A percentile compares a stretch with the other conserved stretches of the same genome.
These are phyloP conservation scores for Cladosporium sp. DNA, from an alignment of 2,329 filamentous ascomycete species.

Conservation along the genomic window DNA sequence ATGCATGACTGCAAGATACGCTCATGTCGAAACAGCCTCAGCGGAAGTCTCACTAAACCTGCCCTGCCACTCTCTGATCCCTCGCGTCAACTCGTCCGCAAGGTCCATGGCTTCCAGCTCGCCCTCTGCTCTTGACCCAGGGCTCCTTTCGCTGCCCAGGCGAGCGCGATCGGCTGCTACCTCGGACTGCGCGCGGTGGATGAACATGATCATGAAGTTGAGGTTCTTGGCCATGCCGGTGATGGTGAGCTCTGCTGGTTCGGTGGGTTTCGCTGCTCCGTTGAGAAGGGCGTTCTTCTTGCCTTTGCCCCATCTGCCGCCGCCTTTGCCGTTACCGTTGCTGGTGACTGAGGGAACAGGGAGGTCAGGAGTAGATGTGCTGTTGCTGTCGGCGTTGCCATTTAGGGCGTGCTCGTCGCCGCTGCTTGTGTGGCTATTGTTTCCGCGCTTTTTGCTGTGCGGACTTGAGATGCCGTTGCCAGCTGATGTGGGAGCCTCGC, in stretches of 20 bases:
- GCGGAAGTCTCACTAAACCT: not conserved
- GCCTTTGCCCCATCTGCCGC: conserved; percentile 19
- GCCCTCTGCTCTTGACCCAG: not conserved
- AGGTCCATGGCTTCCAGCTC: conserved; percentile 6
- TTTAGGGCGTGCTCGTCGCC: conserved; percentile 20
- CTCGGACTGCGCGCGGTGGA: conserved; percentile 82
- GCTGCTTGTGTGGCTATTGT: conserved; percentile 30
- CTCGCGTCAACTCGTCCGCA: conserved; percentile 2
- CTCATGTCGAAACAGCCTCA: not conserved
- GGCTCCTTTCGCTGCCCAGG: conserved; percentile 29
- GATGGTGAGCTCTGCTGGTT: conserved; percentile 67
- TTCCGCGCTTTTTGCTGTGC: conserved; percentile 25
- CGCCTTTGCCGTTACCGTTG: conserved; percentile 5
- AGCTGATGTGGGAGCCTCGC: conserved; percentile 43
- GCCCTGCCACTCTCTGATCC: conserved; percentile 12
- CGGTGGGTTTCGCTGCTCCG: conserved; percentile 45
- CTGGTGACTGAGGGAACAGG: not conserved
- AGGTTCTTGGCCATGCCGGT: conserved; percentile 56
- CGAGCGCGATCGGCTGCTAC: conserved; percentile 60
- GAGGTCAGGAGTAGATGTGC: not conserved
- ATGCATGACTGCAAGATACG: not conserved
- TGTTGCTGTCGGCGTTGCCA: conserved; percentile 12
- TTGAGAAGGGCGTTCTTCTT: conserved; percentile 18
- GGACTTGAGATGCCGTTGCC: conserved; percentile 52
- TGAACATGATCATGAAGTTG: conserved; percentile 81